Base-by-base conservation (phyloP, 495 filamentous ascomycete genomes). In the Xylaria longipes region DNA sequence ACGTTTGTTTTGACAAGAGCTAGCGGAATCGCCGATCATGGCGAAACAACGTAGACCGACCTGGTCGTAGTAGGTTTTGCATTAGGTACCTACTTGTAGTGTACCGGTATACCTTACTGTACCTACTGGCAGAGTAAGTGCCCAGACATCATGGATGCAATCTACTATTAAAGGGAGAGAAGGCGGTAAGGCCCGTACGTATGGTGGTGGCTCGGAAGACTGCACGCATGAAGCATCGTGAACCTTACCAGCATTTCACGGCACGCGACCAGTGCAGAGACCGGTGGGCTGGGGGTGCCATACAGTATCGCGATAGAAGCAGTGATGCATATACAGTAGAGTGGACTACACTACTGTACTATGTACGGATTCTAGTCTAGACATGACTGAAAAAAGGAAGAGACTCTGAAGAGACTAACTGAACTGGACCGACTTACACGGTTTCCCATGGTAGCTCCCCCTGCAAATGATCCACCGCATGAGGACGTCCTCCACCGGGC, bases 161-260 rank as follows among this genome's bases (percentile, higher is more conserved):
- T 60, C 17, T 37, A n/a, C n/a, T n/a, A n/a, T n/a, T n/a, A 56
- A 43, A 43, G 17, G 60, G 60, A 63, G 65, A 41, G 33, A 4
- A 67, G 65, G 65, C 65, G 65, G 65, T 67, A 67, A 27, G 65
- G 35, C n/a, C 33, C 31, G 48, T 50, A 8, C 31, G 48, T 50
- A 8, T 43, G 46, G 48, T 67, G 3, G 17, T 66, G 48, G 64
- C 29, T 54, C 20, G 29, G 12, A 8, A 20, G 46, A 35, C 48
- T 43, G 65, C 63, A 66, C 52, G 63, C 63, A 66, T 52, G 52
- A 46, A 50, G 31, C 63, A 66, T 66, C 63, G 63, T 35, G 63
- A 52, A 66, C 63, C 43, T 48, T 48, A 25, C 41, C n/a, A 37
- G 39, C 39, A 46, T 63, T 4, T 43, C 37, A 9, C 37, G 4